Evolutionary conservation across 73 alveolate species (phyloP), one percentile per base, ranked within the genome.

Genomic region (Blepharisma stoltei): DNA sequence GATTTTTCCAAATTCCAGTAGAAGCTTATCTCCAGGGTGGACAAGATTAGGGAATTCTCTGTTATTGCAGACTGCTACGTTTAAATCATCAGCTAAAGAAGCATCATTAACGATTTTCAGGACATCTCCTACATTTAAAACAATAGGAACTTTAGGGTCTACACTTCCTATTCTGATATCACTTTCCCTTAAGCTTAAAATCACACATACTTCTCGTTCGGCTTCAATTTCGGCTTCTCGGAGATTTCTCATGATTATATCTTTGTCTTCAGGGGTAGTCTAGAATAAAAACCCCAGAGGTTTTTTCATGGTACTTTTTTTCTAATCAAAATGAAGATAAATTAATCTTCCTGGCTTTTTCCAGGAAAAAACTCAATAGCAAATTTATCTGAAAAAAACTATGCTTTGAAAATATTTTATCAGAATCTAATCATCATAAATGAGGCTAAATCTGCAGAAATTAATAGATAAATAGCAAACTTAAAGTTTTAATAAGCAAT

Each of bases 81-180:
- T 60, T 14, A 38, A 25, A 25, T 60, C 45, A 14, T 60, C 46
- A 14, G 46, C 73, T 60, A 9, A n/a, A 25, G 14, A 0, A 14
- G 18, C 23, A 18, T 25, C 18, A 11, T n/a, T 14, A n/a, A 60
- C 73, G 14, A 60, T 60, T 9, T 9, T n/a, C 46, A 60, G 14
- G 14, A 14, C 73, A 25, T 60, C 73, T 8, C 73, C 73, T 18
- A 25, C 23, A 9, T 25, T 60, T 25, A 60, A 60, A 60, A 38
- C 14, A 14, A 60, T 8, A 8, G 14, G 37, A 18, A 8, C 23
- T 20, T 25, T 38, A 0, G 73, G 18, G 4, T 60, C 23, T 60
- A 11, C 73, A 25, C 23, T n/a, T 20, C 73, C 73, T 8, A 60
- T 60, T 25, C 73, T 60, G 38, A 60, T 60, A 4, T 60, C 73